These are phyloP conservation scores for Monosporascus sp. DNA, from an alignment of 2,329 filamentous ascomycete genomes.

Conservation along the genomic window DNA sequence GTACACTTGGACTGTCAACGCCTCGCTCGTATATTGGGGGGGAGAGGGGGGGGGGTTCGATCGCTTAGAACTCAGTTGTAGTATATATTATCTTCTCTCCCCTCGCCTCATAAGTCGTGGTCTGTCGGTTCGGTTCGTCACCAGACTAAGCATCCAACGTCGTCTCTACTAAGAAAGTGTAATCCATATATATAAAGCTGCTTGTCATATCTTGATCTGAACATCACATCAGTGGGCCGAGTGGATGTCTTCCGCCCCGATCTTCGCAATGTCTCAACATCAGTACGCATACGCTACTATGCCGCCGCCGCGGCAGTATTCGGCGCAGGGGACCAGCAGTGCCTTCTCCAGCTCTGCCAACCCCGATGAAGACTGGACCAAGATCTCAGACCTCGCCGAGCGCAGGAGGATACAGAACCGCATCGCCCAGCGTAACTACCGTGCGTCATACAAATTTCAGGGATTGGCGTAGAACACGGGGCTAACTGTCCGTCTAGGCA, in stretches of 20 bases:
- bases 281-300: slow-evolving; percentile 35
- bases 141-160: slow-evolving; percentile 1
- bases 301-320: slow-evolving; percentile 57
- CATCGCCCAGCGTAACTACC: slow-evolving; percentile 96
- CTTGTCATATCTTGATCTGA: not conserved
- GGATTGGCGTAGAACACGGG: not conserved
- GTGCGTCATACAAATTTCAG: slow-evolving; percentile 42
- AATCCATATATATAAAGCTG: not conserved
- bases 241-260: slow-evolving; percentile 15
- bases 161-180: not conserved
- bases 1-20: not conserved
- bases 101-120: not conserved
- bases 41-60: not conserved
- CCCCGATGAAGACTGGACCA: slow-evolving; percentile 97
- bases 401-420: slow-evolving; percentile 92
- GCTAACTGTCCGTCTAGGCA: slow-evolving; percentile 49
- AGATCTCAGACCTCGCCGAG: slow-evolving; percentile 95
- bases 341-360: slow-evolving; percentile 93
- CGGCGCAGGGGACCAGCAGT: slow-evolving; percentile 76
- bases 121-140: not conserved
- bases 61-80: not conserved
- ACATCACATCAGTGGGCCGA: slow-evolving; percentile 2
- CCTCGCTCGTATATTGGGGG: not conserved
- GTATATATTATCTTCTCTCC: not conserved
- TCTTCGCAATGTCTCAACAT: slow-evolving; percentile 41